Evolutionary conservation across 163 green algal genomes (phyloP).

Genomic region (Scenedesmus sp.): DNA sequence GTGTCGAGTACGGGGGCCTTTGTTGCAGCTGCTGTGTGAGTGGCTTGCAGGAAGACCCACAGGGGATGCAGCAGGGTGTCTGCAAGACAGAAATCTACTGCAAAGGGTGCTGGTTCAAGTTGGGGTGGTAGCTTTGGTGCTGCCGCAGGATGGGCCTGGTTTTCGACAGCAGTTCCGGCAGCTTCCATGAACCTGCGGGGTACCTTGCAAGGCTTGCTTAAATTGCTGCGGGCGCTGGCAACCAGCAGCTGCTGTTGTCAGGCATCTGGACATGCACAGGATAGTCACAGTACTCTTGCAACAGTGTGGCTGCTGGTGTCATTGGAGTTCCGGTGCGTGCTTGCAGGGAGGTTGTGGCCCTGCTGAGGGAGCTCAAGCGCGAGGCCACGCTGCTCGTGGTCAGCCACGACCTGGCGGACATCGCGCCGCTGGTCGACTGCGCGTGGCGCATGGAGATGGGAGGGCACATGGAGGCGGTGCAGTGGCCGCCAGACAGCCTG

Average conservation of each 20-base stretch:
- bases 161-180: no score
- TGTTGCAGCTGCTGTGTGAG: conserved; percentile 26
- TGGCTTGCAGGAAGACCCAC: not conserved
- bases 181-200: no score
- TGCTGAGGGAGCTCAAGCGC: conserved; percentile 75
- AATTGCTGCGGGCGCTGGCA: not conserved
- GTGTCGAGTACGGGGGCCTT: conserved; percentile 84
- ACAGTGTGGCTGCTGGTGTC: not conserved
- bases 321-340: not conserved
- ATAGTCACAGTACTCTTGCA: not conserved
- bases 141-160: not conserved
- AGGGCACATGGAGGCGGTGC: conserved; percentile 66
- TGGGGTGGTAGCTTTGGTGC: conserved; percentile 66
- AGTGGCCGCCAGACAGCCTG: conserved; percentile 67
- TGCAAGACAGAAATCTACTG: not conserved
- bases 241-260: not conserved
- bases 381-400: conserved; percentile 93
- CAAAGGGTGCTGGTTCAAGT: no score
- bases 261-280: not conserved
- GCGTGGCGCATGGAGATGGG: conserved; percentile 83
- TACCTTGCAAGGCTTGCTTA: not conserved
- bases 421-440: conserved; percentile 85
- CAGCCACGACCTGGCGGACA: conserved; percentile 91
- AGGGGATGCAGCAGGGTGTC: not conserved
- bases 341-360: conserved; percentile 44